Base-by-base conservation (phyloP, 441 rosid genomes). In the Adansonia rubrostipa region DNA sequence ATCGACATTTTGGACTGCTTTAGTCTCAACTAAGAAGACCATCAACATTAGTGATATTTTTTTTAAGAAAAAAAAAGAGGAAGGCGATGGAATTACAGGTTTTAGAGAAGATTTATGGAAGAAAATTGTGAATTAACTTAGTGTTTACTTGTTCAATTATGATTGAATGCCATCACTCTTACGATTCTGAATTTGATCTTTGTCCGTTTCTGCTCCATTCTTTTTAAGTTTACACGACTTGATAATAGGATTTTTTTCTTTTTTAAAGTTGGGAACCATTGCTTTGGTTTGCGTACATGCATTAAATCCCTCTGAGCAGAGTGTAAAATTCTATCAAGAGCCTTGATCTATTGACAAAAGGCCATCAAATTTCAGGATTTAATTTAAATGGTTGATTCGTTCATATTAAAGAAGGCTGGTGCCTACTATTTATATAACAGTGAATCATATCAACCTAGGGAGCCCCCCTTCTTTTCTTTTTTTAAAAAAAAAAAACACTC, bases 381-480 rank as follows among this genome's bases (percentile, higher is more conserved):
- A 65, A 48, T 65, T 65, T 40, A n/a, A 65, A 40, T 56, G 61
- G 22, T 56, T 56, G 22, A 20, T 56, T 20, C 20, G 17, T 56
- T n/a, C 15, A 54, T 13, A 48, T 48, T 2, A 1, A 6, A 7
- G n/a, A 77, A 40, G 2, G 20, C 79, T 76, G 79, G 86, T 76
- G 73, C 77, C 82, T 79, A 42, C 48, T 36, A 82, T 19, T 82
- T 28, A 79, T 53, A 44, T 53, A 51, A 64, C 81, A 83, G 85
- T 87, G 87, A 88, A 91, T 89, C 87, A 85, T 86, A 85, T 83
- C 85, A 74, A 69, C 87, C 75, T 72, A 74, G 24, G 84, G 85
- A 82, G 76, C 13, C 73, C 64, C 83, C 80, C 78, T 53, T 24
- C 65, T 33, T 33, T 33, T 33, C 2, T 33, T 33, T 33, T 33